Evolutionary conservation across 345 rosid genomes (phyloP).

Genomic region (Raphanus sativus): DNA sequence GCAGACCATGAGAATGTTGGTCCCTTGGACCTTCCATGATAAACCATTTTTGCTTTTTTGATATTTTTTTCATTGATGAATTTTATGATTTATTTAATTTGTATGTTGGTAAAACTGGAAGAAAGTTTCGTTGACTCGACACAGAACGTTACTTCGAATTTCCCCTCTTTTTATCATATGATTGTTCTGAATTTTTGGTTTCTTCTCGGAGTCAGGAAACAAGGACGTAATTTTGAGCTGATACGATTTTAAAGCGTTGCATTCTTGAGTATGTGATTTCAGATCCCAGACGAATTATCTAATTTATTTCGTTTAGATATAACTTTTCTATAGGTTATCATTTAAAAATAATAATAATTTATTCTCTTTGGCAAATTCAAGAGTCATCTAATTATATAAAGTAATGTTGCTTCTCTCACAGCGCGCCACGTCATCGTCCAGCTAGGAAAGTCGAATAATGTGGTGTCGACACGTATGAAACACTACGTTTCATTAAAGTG

Average conservation of each 20-base stretch:
- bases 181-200: background rate
- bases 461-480: no score
- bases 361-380: constrained; percentile 20
- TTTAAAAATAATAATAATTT: background rate
- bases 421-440: no score
- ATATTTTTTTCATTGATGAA: constrained; percentile 7
- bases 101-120: background rate
- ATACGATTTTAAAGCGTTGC: background rate
- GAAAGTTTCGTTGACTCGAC: background rate
- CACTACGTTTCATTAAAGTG: no score
- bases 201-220: background rate
- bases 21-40: constrained; percentile 25
- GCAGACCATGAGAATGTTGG: constrained; percentile 40
- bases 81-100: constrained; percentile 13
- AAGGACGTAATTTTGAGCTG: background rate
- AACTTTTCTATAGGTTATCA: background rate
- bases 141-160: background rate
- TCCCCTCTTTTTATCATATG: background rate
- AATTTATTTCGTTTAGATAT: background rate
- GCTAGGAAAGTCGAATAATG: no score
- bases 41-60: constrained; percentile 13
- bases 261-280: background rate
- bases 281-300: constrained; percentile 5
- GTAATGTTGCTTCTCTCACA: no score
- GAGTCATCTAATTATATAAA: background rate